Base-by-base conservation (phyloP, 2,329 filamentous ascomycete species). In the Xylariaceae sp. region DNA sequence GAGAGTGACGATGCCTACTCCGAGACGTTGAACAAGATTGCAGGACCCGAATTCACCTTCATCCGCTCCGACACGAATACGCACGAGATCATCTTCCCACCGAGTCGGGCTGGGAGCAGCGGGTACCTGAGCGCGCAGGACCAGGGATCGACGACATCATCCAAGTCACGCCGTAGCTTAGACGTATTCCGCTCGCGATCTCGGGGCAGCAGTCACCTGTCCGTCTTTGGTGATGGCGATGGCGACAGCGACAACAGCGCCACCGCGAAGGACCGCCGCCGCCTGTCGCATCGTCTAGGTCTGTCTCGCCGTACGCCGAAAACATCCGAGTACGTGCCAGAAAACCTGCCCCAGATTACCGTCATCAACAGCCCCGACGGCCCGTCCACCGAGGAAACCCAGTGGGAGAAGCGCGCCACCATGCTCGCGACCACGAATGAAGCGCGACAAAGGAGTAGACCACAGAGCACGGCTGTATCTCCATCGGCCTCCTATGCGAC, bases 341-440 rank as follows among this genome's bases (percentile, higher is more conserved):
- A 80, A 51, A 81, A 95, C 72, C 79, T 97, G 50, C 91, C 91
- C 27, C 85, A 86, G 58, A 89, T 96, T 54, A 74, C 78, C 47
- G 49, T 68, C 66, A 69, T 73, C 39, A 45, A 30, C 42, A 50
- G 41, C 30, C 26, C 44, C 6, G 50, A 59, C 37, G 51, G 31
- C 6, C 42, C 56, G 12, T 34, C 51, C 19, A 35, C 43, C 41
- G 29, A 52, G 26, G 54, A 51, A 19, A 42, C 30, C 46, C 81
- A 87, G 72, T 99, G 94, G 94, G 94, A 97, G 78, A 86, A 88
- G 74, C 80, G 92, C 57, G 94, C 94, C 31, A 96, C 91, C n/a
- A 82, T 95, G 56, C 76, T 97, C 61, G 92, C 89, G 34, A 81
- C 81, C 62, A 78, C 80, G 62, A 84, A 80, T 63, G 77, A 80